A percentile compares a stretch with the other conserved stretches of the same genome.
Conservation (phyloP, 2,329 filamentous ascomycete species). For the Microsporum audouinii region DNA sequence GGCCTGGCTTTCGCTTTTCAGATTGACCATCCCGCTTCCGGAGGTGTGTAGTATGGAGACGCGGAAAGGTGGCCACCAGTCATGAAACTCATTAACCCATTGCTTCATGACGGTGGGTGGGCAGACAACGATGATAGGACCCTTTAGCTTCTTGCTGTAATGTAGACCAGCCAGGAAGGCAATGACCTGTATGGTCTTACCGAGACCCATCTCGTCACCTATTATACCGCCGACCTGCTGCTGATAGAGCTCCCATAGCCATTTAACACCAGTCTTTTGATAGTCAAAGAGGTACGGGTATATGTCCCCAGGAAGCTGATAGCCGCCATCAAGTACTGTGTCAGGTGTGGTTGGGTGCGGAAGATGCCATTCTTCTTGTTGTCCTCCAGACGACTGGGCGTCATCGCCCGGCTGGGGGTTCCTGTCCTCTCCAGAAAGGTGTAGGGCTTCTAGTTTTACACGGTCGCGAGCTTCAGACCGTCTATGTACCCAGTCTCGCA, state of each 20-base stretch:
- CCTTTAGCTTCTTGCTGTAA: conserved; percentile 73
- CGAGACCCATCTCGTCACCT: conserved; percentile 97
- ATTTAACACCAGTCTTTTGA: conserved; percentile 92
- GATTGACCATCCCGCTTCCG: conserved; percentile 88
- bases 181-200: conserved; percentile 76
- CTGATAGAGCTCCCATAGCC: conserved; percentile 83
- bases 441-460: conserved; percentile 28
- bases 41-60: conserved; percentile 93
- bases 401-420: conserved; percentile 23
- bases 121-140: conserved; percentile 81
- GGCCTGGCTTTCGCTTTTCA: conserved; percentile 48
- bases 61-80: conserved; percentile 97
- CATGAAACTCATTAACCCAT: conserved; percentile 97
- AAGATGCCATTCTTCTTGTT: conserved; percentile 62
- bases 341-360: conserved; percentile 76
- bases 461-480: conserved; percentile 49
- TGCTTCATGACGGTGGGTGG: conserved; percentile 91
- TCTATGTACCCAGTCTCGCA: conserved; percentile 62
- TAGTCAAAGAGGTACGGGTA: conserved; percentile 89
- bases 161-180: conserved; percentile 83
- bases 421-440: conserved; percentile 18
- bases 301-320: conserved; percentile 82
- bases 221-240: conserved; percentile 89
- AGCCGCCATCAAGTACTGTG: conserved; percentile 59
- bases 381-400: conserved; percentile 5